Evolutionary conservation across 208 protist genomes (phyloP).

Genomic region (Leishmania guyanensis): DNA sequence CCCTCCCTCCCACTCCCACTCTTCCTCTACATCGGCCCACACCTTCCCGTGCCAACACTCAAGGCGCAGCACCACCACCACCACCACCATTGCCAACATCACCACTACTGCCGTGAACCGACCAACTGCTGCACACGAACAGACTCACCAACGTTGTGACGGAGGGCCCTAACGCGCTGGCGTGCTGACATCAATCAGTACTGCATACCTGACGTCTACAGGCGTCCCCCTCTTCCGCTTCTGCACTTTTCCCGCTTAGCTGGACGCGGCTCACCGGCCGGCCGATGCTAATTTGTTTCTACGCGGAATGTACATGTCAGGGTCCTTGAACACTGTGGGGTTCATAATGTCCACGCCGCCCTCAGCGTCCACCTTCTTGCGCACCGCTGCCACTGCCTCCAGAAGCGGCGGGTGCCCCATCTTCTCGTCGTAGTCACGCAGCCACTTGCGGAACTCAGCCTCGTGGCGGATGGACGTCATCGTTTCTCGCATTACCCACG

Average conservation of each 20-base stretch:
- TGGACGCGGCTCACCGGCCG: neutral
- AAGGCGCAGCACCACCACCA: neutral
- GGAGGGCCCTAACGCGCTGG: neutral
- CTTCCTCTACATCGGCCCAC: neutral
- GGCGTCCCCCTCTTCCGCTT: neutral
- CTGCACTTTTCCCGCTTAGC: too few species aligned
- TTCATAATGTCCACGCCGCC: slow-evolving; percentile 78
- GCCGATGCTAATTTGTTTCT: neutral
- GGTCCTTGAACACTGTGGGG: slow-evolving; percentile 88
- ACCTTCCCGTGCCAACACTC: neutral
- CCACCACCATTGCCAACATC: neutral
- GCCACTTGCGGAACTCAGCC: slow-evolving; percentile 66
- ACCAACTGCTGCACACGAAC: neutral
- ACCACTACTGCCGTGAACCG: neutral
- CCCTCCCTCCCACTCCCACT: neutral
- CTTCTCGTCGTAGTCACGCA: slow-evolving; percentile 75
- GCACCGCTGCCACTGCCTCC: slow-evolving; percentile 71
- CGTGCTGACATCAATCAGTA: neutral
- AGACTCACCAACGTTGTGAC: neutral
- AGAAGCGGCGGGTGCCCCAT: slow-evolving; percentile 84
- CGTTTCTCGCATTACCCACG: slow-evolving; percentile 86
- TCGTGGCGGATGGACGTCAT: slow-evolving; percentile 80
- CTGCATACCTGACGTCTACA: neutral
- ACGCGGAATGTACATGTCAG: slow-evolving; percentile 71
- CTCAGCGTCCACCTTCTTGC: slow-evolving; percentile 59